Evolutionary conservation across 2,329 filamentous ascomycete genomes (phyloP).

Genomic region (Hortaea werneckii): DNA sequence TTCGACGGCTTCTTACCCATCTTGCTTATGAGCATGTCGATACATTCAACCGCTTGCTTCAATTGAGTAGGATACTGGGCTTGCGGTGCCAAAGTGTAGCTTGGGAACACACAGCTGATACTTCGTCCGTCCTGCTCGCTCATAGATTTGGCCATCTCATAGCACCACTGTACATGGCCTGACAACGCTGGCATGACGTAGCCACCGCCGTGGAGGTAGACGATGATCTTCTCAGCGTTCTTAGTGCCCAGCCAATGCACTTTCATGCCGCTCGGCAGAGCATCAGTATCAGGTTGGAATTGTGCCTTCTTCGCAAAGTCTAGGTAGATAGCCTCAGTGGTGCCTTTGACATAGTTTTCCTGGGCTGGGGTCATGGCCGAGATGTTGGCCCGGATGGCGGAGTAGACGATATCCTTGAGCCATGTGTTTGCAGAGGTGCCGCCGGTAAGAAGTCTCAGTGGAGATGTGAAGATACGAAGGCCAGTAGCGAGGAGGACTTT

Average conservation of each 20-base stretch:
- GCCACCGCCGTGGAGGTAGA: constrained; percentile 46
- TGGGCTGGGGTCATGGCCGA: constrained; percentile 7
- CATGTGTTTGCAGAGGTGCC: constrained; percentile 15
- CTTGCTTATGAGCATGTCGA: constrained; percentile 34
- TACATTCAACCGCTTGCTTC: constrained; percentile 34
- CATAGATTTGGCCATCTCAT: constrained; percentile 34
- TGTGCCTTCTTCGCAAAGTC: constrained; percentile 25
- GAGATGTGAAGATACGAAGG: constrained; percentile 24
- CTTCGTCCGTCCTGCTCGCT: constrained; percentile 25
- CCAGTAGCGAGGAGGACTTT: constrained; percentile 24
- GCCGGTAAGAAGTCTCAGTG: constrained; percentile 20
- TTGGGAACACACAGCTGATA: constrained; percentile 43
- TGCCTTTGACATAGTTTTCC: constrained; percentile 24
- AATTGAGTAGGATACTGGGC: constrained; percentile 40
- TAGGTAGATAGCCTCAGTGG: constrained; percentile 27
- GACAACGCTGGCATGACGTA: constrained; percentile 40
- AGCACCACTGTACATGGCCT: constrained; percentile 41
- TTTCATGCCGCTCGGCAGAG: constrained; percentile 34
- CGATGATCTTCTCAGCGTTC: constrained; percentile 30
- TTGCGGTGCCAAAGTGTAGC: constrained; percentile 47
- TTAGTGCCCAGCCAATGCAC: constrained; percentile 39
- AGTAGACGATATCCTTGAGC: constrained; percentile 20
- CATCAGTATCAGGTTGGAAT: constrained; percentile 29
- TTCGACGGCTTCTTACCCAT: constrained; percentile 27
- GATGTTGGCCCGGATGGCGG: constrained; percentile 15